Base-by-base conservation (phyloP, 2,329 filamentous ascomycete genomes). In the Orbilia oligospora region DNA sequence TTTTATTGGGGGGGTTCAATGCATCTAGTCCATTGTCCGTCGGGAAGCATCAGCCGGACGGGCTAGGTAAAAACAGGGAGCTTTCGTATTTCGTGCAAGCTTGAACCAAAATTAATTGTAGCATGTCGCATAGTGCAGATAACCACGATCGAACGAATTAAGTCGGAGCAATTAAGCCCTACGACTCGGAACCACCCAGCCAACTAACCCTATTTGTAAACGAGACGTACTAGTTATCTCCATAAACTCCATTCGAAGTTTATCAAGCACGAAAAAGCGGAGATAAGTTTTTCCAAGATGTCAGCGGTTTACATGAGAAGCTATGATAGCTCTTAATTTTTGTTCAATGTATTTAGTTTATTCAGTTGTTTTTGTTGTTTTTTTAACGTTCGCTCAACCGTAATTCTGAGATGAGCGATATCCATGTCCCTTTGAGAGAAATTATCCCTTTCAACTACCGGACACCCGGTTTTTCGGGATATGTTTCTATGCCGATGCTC, bases 271-370 rank as follows among this genome's bases (percentile, higher is more conserved):
- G 9, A 12, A 12, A 48, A 22, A 10, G 5, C 36, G 33, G 36
- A n/a, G 36, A 61, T 61, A 61, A 44, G 20, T 41, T 41, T n/a
- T 61, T 61, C 55, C 36, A 41, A 24, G 3, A 44, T 61, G 56
- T 61, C 56, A 61, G 56, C 56, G 12, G 8, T 9, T n/a, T 44
- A 20, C 56, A 61, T 61, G 18, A 18, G n/a, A 46, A n/a, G n/a
- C n/a, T n/a, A n/a, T n/a, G n/a, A n/a, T n/a, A n/a, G n/a, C n/a
- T n/a, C n/a, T n/a, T n/a, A n/a, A n/a, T n/a, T n/a, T n/a, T n/a
- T n/a, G n/a, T n/a, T n/a, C n/a, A n/a, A n/a, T n/a, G n/a, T n/a
- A n/a, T n/a, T n/a, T n/a, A n/a, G n/a, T n/a, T n/a, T n/a, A n/a
- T n/a, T n/a, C n/a, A n/a, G n/a, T n/a, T n/a, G n/a, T n/a, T n/a